Base-by-base conservation (phyloP, 1,284 basidiomycete genomes). In the Sporisorium sorghi region DNA sequence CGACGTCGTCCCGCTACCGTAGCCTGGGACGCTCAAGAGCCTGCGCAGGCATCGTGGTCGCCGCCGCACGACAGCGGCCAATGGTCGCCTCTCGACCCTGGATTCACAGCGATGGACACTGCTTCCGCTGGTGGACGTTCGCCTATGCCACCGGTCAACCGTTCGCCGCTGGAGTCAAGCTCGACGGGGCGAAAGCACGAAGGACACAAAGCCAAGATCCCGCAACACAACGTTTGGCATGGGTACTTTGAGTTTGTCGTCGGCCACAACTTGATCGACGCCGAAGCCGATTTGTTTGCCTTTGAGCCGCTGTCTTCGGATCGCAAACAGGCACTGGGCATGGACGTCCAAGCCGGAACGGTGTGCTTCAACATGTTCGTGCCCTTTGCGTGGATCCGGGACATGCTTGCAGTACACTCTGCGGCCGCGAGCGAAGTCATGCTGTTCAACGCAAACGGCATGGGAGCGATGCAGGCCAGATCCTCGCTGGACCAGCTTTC, bases 331-430 rank as follows among this genome's bases (percentile, higher is more conserved):
- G 19, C 46, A 9, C 46, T 65, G 3, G 67, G 67, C 28, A 46
- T 67, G 33, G 54, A 32, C n/a, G 23, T 21, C 28, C 52, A 12
- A 35, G 72, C 39, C 0, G 50, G 24, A 2, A 42, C 33, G 19
- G 40, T 56, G 15, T 52, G 21, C 23, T 78, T 73, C 51, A 44
- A 73, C 24, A 42, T 30, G 39, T 59, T 61, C 24, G 32, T 63
- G 52, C 71, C 71, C 5, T 59, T 73, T 17, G 53, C 71, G 2
- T 64, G 49, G 57, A 39, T 73, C 3, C 49, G 65, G 8, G 71
- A 73, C 39, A 53, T 54, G 26, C 37, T 68, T 7, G 40, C 70
- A 1, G 37, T 32, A 2, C 33, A 58, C 12, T 24, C 32, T 14
- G 35, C 35, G 8, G 24, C 50, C 5, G 19, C 21, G 17, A 43